Percentiles rank a stretch among this genome's conserved stretches.
Evolutionary conservation across 352 stramenopile species (phyloP).

Genomic region (Poterioochromonas sp.): DNA sequence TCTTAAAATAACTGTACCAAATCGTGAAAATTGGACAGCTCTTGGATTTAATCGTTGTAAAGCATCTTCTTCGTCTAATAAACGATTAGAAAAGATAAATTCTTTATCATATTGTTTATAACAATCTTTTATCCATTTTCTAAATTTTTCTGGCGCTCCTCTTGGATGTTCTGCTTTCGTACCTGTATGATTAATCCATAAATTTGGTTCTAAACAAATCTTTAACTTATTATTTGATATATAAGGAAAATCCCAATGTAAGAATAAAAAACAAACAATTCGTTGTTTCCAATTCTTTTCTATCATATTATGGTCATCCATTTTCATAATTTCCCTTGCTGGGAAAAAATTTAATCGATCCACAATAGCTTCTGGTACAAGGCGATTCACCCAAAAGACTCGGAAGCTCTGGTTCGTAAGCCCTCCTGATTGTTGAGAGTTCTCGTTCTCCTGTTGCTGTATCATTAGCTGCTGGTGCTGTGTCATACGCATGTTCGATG

Average conservation of each 20-base stretch:
- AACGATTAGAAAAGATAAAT: not conserved
- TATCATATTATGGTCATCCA: not conserved
- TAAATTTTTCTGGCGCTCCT: not conserved
- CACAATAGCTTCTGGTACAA: constrained; percentile 9
- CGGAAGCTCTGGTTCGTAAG: too few relatives aligned
- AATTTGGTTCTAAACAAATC: not conserved
- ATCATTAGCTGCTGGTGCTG: too few relatives aligned
- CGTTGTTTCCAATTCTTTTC: constrained; percentile 1
- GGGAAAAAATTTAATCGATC: not conserved
- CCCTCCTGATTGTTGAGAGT: too few relatives aligned
- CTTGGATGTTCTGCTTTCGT: not conserved
- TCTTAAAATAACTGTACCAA: too few relatives aligned
- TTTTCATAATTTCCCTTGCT: not conserved
- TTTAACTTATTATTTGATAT: constrained; percentile 32
- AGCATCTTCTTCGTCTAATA: too few relatives aligned
- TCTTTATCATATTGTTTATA: constrained; percentile 14
- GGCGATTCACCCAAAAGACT: constrained; percentile 24
- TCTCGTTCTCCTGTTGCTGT: too few relatives aligned
- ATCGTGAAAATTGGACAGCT: too few relatives aligned
- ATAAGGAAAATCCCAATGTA: constrained; percentile 15
- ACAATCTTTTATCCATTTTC: constrained; percentile 5
- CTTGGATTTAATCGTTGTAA: too few relatives aligned
- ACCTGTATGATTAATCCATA: not conserved
- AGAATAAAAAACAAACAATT: constrained; percentile 24
- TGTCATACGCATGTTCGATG: too few relatives aligned